These are phyloP conservation scores for Eucalyptus virginea DNA, from an alignment of 345 rosid species.

Conservation along the genomic window DNA sequence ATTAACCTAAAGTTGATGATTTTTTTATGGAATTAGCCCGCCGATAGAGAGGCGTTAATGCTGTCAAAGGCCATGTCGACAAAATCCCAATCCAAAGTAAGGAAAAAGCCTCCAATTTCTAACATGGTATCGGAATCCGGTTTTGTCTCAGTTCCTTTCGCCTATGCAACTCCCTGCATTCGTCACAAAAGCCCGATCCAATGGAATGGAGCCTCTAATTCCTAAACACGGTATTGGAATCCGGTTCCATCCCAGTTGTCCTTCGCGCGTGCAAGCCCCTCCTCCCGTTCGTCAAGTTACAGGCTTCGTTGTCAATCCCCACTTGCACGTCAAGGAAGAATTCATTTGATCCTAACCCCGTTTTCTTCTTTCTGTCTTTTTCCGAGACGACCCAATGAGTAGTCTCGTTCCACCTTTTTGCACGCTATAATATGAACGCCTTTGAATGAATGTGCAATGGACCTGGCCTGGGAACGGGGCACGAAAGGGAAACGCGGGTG, in stretches of 20 bases:
- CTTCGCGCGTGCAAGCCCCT: background rate
- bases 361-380: background rate
- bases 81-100: background rate
- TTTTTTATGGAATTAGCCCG: too few relatives aligned
- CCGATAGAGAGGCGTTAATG: background rate
- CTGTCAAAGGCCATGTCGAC: accelerated
- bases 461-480: background rate
- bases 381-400: background rate
- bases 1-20: accelerated
- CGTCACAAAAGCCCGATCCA: background rate
- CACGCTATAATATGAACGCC: background rate
- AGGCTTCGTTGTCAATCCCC: background rate
- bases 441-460: background rate
- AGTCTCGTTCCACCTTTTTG: background rate
- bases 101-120: accelerated
- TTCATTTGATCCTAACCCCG: background rate
- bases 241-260: background rate
- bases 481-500: accelerated
- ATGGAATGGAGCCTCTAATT: too few relatives aligned
- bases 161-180: background rate
- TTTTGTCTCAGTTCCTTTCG: background rate
- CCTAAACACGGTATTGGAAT: background rate
- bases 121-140: background rate
- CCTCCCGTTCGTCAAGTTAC: accelerated
- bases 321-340: background rate